Conservation (phyloP, 306 rosid species). For the Rosa persica region DNA sequence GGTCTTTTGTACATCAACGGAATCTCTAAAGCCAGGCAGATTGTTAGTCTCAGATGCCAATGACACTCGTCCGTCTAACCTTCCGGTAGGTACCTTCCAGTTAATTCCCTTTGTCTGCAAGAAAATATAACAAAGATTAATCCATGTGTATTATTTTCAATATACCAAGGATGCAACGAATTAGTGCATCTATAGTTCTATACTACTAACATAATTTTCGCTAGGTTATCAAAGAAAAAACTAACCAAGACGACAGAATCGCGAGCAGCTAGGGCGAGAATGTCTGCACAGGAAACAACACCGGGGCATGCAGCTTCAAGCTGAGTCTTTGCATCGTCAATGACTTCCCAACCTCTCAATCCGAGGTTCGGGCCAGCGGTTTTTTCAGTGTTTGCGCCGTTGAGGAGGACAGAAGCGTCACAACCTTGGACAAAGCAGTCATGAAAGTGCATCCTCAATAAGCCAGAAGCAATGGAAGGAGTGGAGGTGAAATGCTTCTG, state of each 20-base stretch:
- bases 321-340: slow-evolving; percentile 26
- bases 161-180: background rate
- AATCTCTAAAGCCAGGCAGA: slow-evolving; percentile 13
- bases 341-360: slow-evolving; percentile 24
- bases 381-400: slow-evolving; percentile 16
- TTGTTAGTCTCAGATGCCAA: slow-evolving; percentile 2
- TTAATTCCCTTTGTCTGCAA: slow-evolving; percentile 13
- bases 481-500: slow-evolving; percentile 16
- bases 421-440: slow-evolving; percentile 30
- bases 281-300: slow-evolving; percentile 28
- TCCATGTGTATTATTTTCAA: background rate
- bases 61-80: slow-evolving; percentile 14
- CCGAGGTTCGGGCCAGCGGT: slow-evolving; percentile 6
- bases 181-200: background rate
- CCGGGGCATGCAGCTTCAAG: slow-evolving; percentile 32
- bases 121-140: background rate
- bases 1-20: slow-evolving; percentile 1
- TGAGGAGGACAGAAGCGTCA: slow-evolving; percentile 23
- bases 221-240: background rate
- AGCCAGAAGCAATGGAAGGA: slow-evolving; percentile 12
- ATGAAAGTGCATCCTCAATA: slow-evolving; percentile 25
- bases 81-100: slow-evolving; percentile 21
- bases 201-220: background rate
- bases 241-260: slow-evolving; percentile 27
- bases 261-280: slow-evolving; percentile 29